Percentiles rank a stretch among this genome's conserved stretches.
Conservation (phyloP, 345 rosid genomes). For the Dimocarpus longan region DNA sequence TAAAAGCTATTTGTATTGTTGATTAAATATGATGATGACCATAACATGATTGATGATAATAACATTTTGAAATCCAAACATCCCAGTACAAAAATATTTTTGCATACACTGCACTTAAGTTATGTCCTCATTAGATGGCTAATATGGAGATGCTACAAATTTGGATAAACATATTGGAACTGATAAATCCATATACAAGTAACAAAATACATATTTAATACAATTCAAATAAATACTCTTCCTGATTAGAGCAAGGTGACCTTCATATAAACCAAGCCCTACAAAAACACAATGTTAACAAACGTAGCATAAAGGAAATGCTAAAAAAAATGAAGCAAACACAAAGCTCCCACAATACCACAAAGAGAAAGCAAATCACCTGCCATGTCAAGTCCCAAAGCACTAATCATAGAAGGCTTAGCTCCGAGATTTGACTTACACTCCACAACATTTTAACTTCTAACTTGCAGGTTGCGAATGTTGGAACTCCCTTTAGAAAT, state of each 20-base stretch:
- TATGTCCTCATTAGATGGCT: neutral
- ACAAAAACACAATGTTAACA: neutral
- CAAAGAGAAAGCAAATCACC: conserved; percentile 42
- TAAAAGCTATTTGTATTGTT: neutral
- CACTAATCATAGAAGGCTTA: conserved; percentile 76
- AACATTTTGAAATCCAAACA: neutral
- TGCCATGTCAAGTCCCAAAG: conserved; percentile 72
- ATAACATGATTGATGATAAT: neutral
- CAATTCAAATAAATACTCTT: neutral
- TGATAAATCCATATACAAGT: neutral
- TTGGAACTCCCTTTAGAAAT: too few species aligned
- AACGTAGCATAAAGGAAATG: neutral
- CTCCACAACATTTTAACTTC: conserved; percentile 81
- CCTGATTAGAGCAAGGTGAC: neutral
- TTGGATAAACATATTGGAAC: neutral
- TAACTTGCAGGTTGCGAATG: too few species aligned
- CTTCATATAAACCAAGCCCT: neutral
- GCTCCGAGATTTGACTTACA: conserved; percentile 83
- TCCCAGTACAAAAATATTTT: neutral
- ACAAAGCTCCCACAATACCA: neutral
- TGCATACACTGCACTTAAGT: neutral
- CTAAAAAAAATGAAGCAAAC: neutral
- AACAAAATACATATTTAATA: neutral
- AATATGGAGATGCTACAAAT: neutral
- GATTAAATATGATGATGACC: neutral